These are phyloP conservation scores for Chaetomium olivaceum DNA, from an alignment of 2,329 filamentous ascomycete species.

Conservation along the genomic window DNA sequence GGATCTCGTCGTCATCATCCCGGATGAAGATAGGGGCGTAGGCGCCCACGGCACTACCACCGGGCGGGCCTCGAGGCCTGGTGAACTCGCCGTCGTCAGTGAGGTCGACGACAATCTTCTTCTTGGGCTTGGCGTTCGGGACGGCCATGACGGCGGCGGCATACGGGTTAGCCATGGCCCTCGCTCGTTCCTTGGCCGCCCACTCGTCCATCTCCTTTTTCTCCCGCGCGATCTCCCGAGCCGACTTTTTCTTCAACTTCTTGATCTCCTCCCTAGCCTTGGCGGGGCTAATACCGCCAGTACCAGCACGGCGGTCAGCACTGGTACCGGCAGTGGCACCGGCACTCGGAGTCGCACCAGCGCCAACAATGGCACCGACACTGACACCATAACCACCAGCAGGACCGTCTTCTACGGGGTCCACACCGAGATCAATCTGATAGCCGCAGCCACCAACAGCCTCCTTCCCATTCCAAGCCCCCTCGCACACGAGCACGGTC, in stretches of 20 bases:
- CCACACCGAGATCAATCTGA: not conserved
- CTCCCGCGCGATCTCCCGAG: not conserved
- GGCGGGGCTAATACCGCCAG: not conserved
- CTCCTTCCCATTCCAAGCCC: not conserved
- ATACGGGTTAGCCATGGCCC: not conserved
- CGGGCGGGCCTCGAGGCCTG: not conserved
- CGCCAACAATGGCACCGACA: not conserved
- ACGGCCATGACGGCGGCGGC: constrained; percentile 10
- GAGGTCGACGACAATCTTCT: constrained; percentile 19
- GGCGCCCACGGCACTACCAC: not conserved
- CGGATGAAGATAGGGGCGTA: not conserved
- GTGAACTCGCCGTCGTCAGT: constrained; percentile 14
- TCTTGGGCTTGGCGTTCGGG: not conserved
- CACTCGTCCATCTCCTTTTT: not conserved
- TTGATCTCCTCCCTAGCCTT: not conserved
- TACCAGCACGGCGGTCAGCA: not conserved
- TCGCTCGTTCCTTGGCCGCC: not conserved
- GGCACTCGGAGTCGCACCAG: not conserved
- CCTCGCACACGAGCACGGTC: constrained; percentile 15
- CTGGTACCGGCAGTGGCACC: too few relatives aligned
- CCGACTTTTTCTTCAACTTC: not conserved
- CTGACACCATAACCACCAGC: not conserved
- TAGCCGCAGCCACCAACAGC: constrained; percentile 14
- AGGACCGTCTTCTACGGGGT: not conserved
- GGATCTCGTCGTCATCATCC: not conserved